These are phyloP conservation scores for Lavandula angustifolia DNA, from an alignment of 257 asterid genomes.

Conservation along the genomic window DNA sequence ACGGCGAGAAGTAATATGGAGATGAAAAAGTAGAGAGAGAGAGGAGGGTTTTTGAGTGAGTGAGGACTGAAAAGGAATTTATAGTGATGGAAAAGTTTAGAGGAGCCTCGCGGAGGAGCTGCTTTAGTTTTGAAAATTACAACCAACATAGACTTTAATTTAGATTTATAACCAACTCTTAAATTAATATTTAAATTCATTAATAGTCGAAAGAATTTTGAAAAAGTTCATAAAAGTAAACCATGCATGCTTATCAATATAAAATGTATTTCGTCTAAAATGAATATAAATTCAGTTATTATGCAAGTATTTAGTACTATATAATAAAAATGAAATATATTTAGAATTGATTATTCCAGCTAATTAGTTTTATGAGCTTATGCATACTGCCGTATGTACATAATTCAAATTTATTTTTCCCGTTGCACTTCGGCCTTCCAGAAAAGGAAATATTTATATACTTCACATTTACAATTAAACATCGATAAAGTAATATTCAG, in stretches of 20 bases:
- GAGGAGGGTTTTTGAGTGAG: constrained; percentile 20
- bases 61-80: constrained; percentile 26
- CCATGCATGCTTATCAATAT: neutral
- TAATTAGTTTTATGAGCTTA: too few species aligned
- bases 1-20: neutral
- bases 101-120: constrained; percentile 30
- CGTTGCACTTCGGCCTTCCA: too few species aligned
- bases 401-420: too few species aligned
- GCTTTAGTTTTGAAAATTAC: constrained; percentile 2
- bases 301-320: too few species aligned
- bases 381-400: too few species aligned
- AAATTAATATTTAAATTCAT: neutral
- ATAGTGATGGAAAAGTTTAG: constrained; percentile 25
- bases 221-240: neutral
- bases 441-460: too few species aligned
- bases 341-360: too few species aligned
- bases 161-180: neutral
- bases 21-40: constrained; percentile 21
- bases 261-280: too few species aligned
- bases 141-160: neutral
- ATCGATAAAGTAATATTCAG: too few species aligned
- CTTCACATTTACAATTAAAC: too few species aligned
- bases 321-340: too few species aligned
- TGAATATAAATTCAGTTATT: too few species aligned
- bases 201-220: neutral